Evolutionary conservation across 805 yeast species (phyloP).

Genomic region (Starmerella khaoyaiensis): DNA sequence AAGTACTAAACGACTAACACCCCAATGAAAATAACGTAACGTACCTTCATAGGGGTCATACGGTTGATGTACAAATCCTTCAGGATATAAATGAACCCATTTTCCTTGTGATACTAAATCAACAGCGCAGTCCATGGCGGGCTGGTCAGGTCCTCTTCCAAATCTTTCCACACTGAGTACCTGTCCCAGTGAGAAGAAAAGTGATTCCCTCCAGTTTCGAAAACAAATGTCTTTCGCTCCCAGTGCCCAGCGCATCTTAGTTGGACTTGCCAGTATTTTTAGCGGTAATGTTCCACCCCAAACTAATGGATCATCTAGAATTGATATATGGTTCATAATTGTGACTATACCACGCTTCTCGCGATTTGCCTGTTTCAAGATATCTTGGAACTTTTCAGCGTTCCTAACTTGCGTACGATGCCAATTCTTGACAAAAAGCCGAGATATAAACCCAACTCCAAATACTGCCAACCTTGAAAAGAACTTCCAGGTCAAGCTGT

Average conservation of each 20-base stretch:
- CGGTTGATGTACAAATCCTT: slow-evolving; percentile 77
- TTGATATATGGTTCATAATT: slow-evolving; percentile 69
- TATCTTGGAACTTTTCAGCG: slow-evolving; percentile 49
- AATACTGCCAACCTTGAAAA: slow-evolving; percentile 58
- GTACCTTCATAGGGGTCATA: slow-evolving; percentile 69
- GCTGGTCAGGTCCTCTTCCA: slow-evolving; percentile 89
- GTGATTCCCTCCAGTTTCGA: slow-evolving; percentile 22
- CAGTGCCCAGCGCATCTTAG: slow-evolving; percentile 78
- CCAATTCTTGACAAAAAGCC: slow-evolving; percentile 43
- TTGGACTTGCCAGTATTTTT: slow-evolving; percentile 44
- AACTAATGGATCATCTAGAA: slow-evolving; percentile 73
- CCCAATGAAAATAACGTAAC: slow-evolving; percentile 94
- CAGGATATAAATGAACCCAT: slow-evolving; percentile 94
- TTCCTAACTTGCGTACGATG: slow-evolving; percentile 55
- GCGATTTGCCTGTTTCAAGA: slow-evolving; percentile 44
- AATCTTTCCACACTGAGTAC: slow-evolving; percentile 76
- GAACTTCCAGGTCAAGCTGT: slow-evolving; percentile 46
- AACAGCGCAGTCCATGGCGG: slow-evolving; percentile 75
- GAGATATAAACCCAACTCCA: slow-evolving; percentile 51
- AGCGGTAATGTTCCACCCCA: slow-evolving; percentile 79
- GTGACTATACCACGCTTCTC: slow-evolving; percentile 73
- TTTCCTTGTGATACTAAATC: slow-evolving; percentile 36
- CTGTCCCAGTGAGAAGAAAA: slow-evolving; percentile 76
- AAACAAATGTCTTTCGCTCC: slow-evolving; percentile 91
- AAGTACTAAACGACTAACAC: slow-evolving; percentile 67